Evolutionary conservation across 768 basidiomycete genomes (phyloP).

Genomic region (Boletus rubescentipes): DNA sequence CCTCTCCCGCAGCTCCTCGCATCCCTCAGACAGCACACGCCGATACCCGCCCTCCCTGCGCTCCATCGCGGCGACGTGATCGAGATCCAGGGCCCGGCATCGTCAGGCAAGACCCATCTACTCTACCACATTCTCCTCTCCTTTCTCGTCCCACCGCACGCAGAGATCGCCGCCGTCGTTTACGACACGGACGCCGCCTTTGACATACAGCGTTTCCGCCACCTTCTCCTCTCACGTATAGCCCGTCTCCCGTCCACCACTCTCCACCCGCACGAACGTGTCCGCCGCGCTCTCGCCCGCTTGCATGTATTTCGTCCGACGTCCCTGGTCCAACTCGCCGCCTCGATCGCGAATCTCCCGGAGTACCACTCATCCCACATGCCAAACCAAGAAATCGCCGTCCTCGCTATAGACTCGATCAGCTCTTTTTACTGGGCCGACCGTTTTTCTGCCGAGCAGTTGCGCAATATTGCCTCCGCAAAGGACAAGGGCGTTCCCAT

Average conservation of each 20-base stretch:
- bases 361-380: slow-evolving; percentile 49
- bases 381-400: slow-evolving; percentile 54
- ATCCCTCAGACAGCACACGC: slow-evolving; percentile 35
- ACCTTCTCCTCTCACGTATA: slow-evolving; percentile 51
- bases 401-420: slow-evolving; percentile 74
- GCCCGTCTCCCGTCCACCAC: slow-evolving; percentile 21
- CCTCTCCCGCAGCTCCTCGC: slow-evolving; percentile 42
- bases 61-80: slow-evolving; percentile 61
- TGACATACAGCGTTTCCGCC: slow-evolving; percentile 51
- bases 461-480: slow-evolving; percentile 27
- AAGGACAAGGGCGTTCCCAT: slow-evolving; percentile 8
- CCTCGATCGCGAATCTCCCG: slow-evolving; percentile 59
- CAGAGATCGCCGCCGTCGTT: slow-evolving; percentile 63
- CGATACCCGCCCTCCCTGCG: slow-evolving; percentile 24
- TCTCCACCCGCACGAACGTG: slow-evolving; percentile 28
- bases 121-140: slow-evolving; percentile 61
- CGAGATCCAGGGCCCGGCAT: slow-evolving; percentile 74
- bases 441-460: slow-evolving; percentile 60
- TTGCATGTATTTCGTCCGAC: slow-evolving; percentile 70
- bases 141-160: slow-evolving; percentile 48
- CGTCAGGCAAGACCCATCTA: slow-evolving; percentile 79
- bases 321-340: slow-evolving; percentile 68
- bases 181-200: slow-evolving; percentile 73
- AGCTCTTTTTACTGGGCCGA: slow-evolving; percentile 80
- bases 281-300: slow-evolving; percentile 44